These are phyloP conservation scores for Beauveria rudraprayagi DNA, from an alignment of 2,329 filamentous ascomycete species.

Conservation along the genomic window DNA sequence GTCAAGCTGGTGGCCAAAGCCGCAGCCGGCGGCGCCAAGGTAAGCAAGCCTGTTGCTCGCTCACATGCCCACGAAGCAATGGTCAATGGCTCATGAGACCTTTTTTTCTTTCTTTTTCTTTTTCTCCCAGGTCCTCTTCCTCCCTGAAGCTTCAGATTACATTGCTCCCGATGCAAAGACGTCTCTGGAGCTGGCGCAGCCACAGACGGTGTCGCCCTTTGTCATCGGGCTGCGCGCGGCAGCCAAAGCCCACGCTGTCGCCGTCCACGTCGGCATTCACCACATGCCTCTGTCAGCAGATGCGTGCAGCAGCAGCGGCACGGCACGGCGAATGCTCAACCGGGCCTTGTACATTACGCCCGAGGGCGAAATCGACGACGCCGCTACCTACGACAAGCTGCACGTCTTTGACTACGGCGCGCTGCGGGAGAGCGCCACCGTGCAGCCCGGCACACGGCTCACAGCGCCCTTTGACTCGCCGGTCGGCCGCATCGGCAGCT, in stretches of 20 bases:
- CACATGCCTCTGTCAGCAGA: slow-evolving; percentile 43
- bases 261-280: slow-evolving; percentile 84
- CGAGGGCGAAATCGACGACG: slow-evolving; percentile 33
- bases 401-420: slow-evolving; percentile 72
- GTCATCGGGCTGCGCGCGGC: slow-evolving; percentile 65
- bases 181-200: slow-evolving; percentile 61
- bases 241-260: slow-evolving; percentile 54
- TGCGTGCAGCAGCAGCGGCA: neutral
- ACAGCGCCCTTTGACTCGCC: slow-evolving; percentile 63
- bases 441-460: slow-evolving; percentile 59
- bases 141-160: slow-evolving; percentile 89
- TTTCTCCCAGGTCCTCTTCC: slow-evolving; percentile 60
- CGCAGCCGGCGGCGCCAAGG: slow-evolving; percentile 68
- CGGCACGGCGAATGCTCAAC: slow-evolving; percentile 36
- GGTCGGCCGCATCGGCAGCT: slow-evolving; percentile 66
- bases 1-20: slow-evolving; percentile 64
- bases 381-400: slow-evolving; percentile 68
- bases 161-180: slow-evolving; percentile 63
- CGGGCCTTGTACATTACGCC: slow-evolving; percentile 43
- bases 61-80: neutral
- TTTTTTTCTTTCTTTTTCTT: too few relatives aligned
- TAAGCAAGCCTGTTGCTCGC: slow-evolving; percentile 26
- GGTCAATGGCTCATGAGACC: slow-evolving; percentile 12
- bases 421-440: slow-evolving; percentile 46
- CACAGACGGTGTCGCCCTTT: slow-evolving; percentile 61